Evolutionary conservation across 129 eudicot genomes (phyloP).

Genomic region (Glebionis coronaria): DNA sequence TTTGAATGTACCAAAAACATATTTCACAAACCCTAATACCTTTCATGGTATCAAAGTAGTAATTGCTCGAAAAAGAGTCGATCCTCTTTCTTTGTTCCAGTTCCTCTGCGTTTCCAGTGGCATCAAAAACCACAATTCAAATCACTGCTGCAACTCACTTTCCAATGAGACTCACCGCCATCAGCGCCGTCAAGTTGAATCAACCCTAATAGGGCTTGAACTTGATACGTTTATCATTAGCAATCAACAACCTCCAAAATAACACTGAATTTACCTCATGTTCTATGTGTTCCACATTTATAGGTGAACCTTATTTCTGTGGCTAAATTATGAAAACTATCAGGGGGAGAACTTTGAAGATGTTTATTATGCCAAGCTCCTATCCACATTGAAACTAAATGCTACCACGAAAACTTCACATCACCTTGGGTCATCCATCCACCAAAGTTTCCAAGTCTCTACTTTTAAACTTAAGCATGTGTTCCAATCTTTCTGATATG

Average conservation of each 20-base stretch:
- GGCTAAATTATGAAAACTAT: constrained; percentile 19
- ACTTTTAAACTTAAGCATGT: neutral
- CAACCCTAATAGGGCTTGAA: neutral
- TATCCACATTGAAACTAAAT: constrained; percentile 5
- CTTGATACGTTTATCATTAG: too few species aligned
- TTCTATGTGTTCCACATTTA: neutral
- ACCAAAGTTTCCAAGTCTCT: neutral
- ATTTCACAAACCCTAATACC: neutral
- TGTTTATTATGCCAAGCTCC: constrained; percentile 14
- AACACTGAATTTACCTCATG: too few species aligned
- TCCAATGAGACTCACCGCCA: neutral
- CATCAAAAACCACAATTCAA: neutral
- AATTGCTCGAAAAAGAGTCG: constrained; percentile 1
- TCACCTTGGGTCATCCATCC: constrained; percentile 1
- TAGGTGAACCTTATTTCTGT: neutral
- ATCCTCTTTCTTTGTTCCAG: neutral
- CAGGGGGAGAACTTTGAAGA: constrained; percentile 19
- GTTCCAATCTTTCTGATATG: neutral
- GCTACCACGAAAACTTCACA: neutral
- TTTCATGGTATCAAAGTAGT: neutral
- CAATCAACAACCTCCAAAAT: too few species aligned
- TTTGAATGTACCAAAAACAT: too few species aligned
- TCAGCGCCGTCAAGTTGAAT: neutral
- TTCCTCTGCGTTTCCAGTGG: neutral
- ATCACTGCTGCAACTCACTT: neutral